Conservation (phyloP, 176 grass and related monocot genomes). For the Musa beccarii region DNA sequence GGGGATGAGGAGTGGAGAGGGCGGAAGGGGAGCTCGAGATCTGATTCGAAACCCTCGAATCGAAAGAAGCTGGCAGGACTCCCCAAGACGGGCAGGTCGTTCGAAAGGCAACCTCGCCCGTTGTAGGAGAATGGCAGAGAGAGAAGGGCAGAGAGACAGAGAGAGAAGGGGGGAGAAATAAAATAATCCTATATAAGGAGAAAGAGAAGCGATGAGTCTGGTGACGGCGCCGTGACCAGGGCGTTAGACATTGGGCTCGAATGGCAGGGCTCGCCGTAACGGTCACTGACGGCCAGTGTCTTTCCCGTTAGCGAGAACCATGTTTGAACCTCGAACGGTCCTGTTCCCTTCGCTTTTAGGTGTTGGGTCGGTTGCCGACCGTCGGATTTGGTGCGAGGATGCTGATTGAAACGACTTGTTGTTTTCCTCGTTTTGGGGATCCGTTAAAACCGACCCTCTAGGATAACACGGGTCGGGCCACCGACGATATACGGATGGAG, state of each 20-base stretch:
- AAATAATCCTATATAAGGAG: background rate
- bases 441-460: too few species aligned
- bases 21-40: constrained; percentile 33
- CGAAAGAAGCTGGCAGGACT: constrained; percentile 38
- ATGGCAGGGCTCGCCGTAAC: background rate
- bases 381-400: background rate
- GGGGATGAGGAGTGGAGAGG: constrained; percentile 6
- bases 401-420: background rate
- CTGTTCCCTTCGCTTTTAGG: background rate
- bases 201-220: background rate
- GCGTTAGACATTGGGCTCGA: background rate
- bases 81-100: constrained; percentile 39
- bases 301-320: constrained; percentile 32
- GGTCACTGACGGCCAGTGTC: constrained; percentile 25
- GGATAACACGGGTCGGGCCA: too few species aligned
- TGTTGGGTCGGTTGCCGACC: background rate
- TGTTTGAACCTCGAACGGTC: constrained; percentile 68
- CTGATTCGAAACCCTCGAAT: constrained; percentile 67
- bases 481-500: too few species aligned
- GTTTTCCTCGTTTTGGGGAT: background rate
- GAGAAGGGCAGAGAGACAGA: background rate
- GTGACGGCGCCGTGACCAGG: background rate
- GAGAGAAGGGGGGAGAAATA: background rate
- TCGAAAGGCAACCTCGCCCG: constrained; percentile 79
- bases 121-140: constrained; percentile 37